A percentile compares a stretch with the other conserved stretches of the same genome.
Evolutionary conservation across 352 stramenopile species (phyloP).

Genomic region (Phytophthora chlamydospora): DNA sequence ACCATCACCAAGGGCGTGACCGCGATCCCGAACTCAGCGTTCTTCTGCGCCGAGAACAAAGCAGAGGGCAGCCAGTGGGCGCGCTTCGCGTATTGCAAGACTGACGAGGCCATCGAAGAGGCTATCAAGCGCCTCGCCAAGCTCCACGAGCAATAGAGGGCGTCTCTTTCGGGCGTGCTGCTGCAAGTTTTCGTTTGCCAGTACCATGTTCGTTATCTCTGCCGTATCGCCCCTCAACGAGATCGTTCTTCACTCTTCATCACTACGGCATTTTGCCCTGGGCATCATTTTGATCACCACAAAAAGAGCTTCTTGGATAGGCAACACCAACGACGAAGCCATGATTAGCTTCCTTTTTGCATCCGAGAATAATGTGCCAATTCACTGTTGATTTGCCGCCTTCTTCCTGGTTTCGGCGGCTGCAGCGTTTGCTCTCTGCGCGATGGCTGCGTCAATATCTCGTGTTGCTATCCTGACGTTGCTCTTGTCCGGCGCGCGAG

Average conservation of each 20-base stretch:
- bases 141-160: constrained; percentile 36
- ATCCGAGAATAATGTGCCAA: constrained; percentile 6
- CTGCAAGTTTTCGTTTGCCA: neutral
- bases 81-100: constrained; percentile 97
- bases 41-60: constrained; percentile 90
- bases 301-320: too few species aligned
- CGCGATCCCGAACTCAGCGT: constrained; percentile 92
- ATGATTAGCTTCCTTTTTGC: constrained; percentile 25
- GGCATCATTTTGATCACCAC: too few species aligned
- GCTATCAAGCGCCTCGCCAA: constrained; percentile 77
- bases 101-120: constrained; percentile 90
- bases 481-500: constrained; percentile 11
- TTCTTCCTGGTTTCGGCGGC: constrained; percentile 19
- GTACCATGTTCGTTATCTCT: neutral
- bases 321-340: neutral
- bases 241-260: too few species aligned
- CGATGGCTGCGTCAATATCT: constrained; percentile 22
- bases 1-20: constrained; percentile 92
- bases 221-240: too few species aligned
- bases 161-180: neutral
- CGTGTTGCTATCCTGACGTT: constrained; percentile 1
- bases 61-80: constrained; percentile 71
- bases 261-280: too few species aligned
- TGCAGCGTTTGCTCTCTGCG: neutral
- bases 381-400: constrained; percentile 26